Evolutionary conservation across 1,139 yeast genomes (phyloP).

Genomic region (Williopsis jadinii): DNA sequence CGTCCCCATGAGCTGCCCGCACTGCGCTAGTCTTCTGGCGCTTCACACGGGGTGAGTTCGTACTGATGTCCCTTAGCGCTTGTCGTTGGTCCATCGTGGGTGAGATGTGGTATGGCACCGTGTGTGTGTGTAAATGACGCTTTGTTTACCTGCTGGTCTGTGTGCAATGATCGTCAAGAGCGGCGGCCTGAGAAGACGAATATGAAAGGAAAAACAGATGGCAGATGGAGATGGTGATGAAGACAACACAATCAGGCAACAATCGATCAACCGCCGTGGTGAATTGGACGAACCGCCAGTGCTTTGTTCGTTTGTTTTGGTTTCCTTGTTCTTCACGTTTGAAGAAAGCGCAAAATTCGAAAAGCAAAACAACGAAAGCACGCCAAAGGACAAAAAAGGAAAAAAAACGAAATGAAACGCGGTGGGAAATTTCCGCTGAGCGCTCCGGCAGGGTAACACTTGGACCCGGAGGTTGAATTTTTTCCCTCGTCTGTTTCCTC

Average conservation of each 20-base stretch:
- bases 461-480: too few relatives aligned
- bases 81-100: conserved; percentile 12
- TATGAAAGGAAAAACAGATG: background rate
- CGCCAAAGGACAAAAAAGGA: too few relatives aligned
- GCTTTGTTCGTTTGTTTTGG: too few relatives aligned
- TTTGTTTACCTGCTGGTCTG: background rate
- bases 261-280: too few relatives aligned
- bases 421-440: too few relatives aligned
- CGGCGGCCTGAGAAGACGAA: background rate
- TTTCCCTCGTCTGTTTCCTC: too few relatives aligned
- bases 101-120: background rate
- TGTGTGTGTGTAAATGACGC: background rate
- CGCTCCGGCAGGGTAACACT: too few relatives aligned
- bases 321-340: too few relatives aligned
- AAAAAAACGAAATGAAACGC: too few relatives aligned
- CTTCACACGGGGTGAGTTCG: conserved; percentile 23
- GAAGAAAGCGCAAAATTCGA: too few relatives aligned
- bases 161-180: background rate
- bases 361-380: too few relatives aligned
- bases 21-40: conserved; percentile 13
- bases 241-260: background rate
- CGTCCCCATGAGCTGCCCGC: conserved; percentile 2
- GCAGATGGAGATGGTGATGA: background rate
- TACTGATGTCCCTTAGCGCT: conserved; percentile 17
- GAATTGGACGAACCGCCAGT: too few relatives aligned